Evolutionary conservation across 768 basidiomycete species (phyloP), one percentile per base, ranked within the genome.

Genomic region (Lyophyllum shimeji): DNA sequence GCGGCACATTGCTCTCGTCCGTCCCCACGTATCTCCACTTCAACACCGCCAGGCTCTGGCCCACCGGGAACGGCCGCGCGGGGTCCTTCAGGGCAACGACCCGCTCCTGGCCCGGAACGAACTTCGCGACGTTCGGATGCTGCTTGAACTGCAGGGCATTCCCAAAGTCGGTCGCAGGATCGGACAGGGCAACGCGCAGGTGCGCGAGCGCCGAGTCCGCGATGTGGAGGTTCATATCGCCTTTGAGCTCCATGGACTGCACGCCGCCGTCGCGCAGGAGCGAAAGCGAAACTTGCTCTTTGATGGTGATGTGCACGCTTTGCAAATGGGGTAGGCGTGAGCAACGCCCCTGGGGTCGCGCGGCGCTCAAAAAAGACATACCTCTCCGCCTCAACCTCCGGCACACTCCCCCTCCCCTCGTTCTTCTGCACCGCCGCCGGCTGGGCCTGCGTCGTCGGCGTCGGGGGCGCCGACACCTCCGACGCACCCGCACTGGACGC

Each of bases 111-210:
- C 84, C 83, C 11, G 87, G 84, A 0, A 75, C 76, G 58, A 95
- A 93, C 73, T 94, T 96, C 56, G 86, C 90, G 13, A 98, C 90
- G 57, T 97, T 89, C 7, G 96, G 96, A 65, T 98, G 97, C 63
- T 97, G 94, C 73, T 98, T 98, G 82, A 96, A 97, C 70, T 96
- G 94, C 42, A 98, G 73, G 37, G 82, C 86, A 53, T 76, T 75
- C 48, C 81, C 85, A 55, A 87, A 82, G 58, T 85, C 82, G 11
- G 77, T 74, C 13, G 82, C 71, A 17, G 83, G 72, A 0, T 83
- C 72, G 0, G 80, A 72, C 21, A 98, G 82, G 15, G 77, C 74
- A 53, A 98, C 76, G 47, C 82, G 83, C 66, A 97, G 72, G 58
- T 89, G 86, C 3, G 90, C 81, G 20, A 83, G 72, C n/a, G 82